phyloP scores from a whole-genome alignment of 2,329 filamentous ascomycete genomes.

The Pseudohalonectria lignicola region DNA sequence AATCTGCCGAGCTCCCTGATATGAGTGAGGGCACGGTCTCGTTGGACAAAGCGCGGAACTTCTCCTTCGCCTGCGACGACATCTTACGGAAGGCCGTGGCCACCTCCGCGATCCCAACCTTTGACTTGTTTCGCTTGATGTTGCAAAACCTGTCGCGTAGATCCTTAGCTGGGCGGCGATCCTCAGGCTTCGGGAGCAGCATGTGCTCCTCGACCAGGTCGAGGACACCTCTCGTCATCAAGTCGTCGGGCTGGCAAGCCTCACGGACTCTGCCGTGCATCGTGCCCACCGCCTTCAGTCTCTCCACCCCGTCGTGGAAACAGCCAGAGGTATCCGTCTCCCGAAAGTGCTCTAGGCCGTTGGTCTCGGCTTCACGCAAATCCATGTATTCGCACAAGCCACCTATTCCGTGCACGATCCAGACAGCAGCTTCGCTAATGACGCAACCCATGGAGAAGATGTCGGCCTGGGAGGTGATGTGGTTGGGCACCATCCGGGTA shows the following conservation, averaged over 20 bases:
- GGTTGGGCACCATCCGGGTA: constrained; percentile 2
- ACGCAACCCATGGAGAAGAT: constrained; percentile 10
- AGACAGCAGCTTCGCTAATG: constrained; percentile 8
- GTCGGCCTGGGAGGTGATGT: constrained; percentile 7
- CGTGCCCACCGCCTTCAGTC: constrained; percentile 3
- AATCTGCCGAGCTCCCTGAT: too few relatives aligned
- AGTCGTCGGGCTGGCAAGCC: constrained; percentile 5
- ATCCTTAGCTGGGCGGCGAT: too few relatives aligned
- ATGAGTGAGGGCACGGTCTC: too few relatives aligned
- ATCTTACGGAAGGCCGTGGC: too few relatives aligned
- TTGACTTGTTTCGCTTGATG: too few relatives aligned
- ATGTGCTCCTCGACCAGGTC: constrained; percentile 9
- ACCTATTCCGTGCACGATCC: constrained; percentile 6
- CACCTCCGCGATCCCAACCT: too few relatives aligned
- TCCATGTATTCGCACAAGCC: constrained; percentile 6
- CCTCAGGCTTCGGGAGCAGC: constrained; percentile 4
- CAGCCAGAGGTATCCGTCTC: constrained; percentile 7
- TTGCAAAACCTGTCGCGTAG: too few relatives aligned
- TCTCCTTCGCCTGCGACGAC: too few relatives aligned
- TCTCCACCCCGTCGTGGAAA: constrained; percentile 7
- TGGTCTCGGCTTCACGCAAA: neutral
- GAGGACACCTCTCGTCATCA: constrained; percentile 7
- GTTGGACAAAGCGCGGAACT: too few relatives aligned
- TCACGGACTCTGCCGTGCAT: constrained; percentile 7
- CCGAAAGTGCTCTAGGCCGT: constrained; percentile 3